phyloP scores from a whole-genome alignment of 2,329 filamentous ascomycete species.

The Aspergillus costaricaensis region DNA sequence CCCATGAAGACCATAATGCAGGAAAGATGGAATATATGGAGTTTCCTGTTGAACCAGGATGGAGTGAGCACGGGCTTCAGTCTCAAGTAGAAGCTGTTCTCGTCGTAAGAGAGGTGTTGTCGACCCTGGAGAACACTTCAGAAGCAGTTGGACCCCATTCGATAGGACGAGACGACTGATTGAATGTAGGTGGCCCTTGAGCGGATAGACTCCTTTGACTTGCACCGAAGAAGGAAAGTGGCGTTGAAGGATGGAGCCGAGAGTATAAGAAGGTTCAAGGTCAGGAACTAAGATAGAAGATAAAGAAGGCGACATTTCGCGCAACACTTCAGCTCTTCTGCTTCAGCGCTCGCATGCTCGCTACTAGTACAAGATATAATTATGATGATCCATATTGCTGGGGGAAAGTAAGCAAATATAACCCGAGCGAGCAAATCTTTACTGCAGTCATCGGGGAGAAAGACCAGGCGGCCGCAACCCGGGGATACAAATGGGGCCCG shows the following conservation, averaged over 20 bases:
- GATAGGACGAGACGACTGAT: slow-evolving; percentile 40
- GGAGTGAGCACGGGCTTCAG: slow-evolving; percentile 43
- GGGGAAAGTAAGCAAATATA: not conserved
- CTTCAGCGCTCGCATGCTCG: not conserved
- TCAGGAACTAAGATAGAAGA: slow-evolving; percentile 8
- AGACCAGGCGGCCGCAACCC: not conserved
- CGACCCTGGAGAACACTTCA: slow-evolving; percentile 40
- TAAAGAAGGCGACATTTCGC: slow-evolving; percentile 19
- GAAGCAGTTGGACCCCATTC: slow-evolving; percentile 38
- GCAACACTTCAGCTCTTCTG: not conserved
- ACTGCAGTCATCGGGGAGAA: not conserved
- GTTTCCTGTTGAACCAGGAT: slow-evolving; percentile 37
- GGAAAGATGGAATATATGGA: slow-evolving; percentile 40
- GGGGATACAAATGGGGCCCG: not conserved
- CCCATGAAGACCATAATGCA: slow-evolving; percentile 38
- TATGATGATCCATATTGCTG: not conserved
- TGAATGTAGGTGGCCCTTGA: slow-evolving; percentile 39
- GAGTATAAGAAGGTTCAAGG: slow-evolving; percentile 23
- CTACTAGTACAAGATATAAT: not conserved
- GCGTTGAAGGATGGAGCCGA: slow-evolving; percentile 33
- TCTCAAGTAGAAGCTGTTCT: slow-evolving; percentile 42
- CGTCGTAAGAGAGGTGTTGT: slow-evolving; percentile 43
- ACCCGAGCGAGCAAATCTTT: not conserved
- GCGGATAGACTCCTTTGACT: slow-evolving; percentile 28
- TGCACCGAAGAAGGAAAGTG: slow-evolving; percentile 36